Base-by-base conservation (phyloP, 129 eudicot species). In the Saussurea involucrata region DNA sequence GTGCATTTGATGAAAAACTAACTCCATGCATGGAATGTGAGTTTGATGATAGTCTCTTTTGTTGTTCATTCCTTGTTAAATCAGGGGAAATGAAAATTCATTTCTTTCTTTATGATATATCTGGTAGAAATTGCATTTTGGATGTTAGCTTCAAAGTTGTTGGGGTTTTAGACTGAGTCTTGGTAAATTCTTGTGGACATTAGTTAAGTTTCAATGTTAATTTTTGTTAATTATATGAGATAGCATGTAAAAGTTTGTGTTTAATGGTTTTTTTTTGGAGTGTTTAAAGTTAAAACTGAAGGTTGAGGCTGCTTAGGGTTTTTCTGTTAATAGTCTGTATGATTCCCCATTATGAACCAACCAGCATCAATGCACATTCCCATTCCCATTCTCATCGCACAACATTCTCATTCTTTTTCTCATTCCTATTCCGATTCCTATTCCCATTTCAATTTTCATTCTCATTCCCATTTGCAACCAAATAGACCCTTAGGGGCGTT, bases 231-330 rank as follows among this genome's bases (percentile, higher is more conserved):
- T 9, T n/a, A 18, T 11, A 37, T 65, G 72, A 64, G 28, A 28
- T 66, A 0, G 53, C 65, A 27, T 66, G 80, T 49, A 42, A 44
- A 76, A 44, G 28, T 24, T 18, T 58, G 33, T 72, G 67, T 75
- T 27, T 42, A 72, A 64, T 76, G 42, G 27, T 29, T 42, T 12
- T 37, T 37, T 12, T 63, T 63, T 5, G 22, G 68, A 31, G 31
- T 18, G 58, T 24, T 75, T 57, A 57, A 28, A 61, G 10, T 36
- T 31, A 18, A 53, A 27, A 55, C 76, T 5, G 21, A 65, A 25
- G 44, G 53, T 73, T 12, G 34, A 74, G 8, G 15, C 36, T 74
- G 60, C 21, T 25, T 76, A 76, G 73, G 80, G 80, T 76, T 76
- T 66, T 46, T 42, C 65, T 44, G 27, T 75, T 75, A 17, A 63